A percentile compares a stretch with the other conserved stretches of the same genome.
phyloP scores from a whole-genome alignment of 768 basidiomycete genomes.

The Auriscalpium vulgare region DNA sequence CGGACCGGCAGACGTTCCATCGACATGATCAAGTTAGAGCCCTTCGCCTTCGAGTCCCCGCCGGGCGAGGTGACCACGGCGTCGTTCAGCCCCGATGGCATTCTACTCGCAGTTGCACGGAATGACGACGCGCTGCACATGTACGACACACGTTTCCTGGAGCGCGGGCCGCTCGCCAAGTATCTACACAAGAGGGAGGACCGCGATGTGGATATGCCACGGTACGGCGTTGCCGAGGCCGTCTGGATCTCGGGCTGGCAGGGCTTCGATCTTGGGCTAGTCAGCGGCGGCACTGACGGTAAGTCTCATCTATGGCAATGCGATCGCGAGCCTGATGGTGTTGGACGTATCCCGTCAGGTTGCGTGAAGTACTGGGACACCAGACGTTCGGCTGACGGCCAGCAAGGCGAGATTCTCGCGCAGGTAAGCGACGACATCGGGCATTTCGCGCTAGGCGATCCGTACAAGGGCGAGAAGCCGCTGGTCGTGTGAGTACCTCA shows the following conservation, averaged over 20 bases:
- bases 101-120: constrained; percentile 10
- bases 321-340: neutral
- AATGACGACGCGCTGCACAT: constrained; percentile 13
- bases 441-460: constrained; percentile 15
- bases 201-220: neutral
- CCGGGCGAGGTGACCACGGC: constrained; percentile 10
- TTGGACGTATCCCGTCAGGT: neutral
- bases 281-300: constrained; percentile 15
- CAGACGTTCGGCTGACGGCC: constrained; percentile 7
- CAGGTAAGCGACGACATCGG: constrained; percentile 11
- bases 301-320: neutral
- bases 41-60: neutral
- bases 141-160: constrained; percentile 13
- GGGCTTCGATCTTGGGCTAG: constrained; percentile 5
- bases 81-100: constrained; percentile 12
- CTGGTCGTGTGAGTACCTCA: constrained; percentile 10
- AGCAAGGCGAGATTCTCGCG: constrained; percentile 10
- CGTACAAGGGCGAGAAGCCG: constrained; percentile 7
- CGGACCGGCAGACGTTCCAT: neutral
- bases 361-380: constrained; percentile 14
- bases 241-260: constrained; percentile 13
- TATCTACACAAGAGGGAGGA: constrained; percentile 13
- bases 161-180: constrained; percentile 1
- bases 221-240: constrained; percentile 11
- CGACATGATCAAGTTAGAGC: neutral